Base-by-base conservation (phyloP, 192 early-diverging fungal species). In the Linnemannia elongata region DNA sequence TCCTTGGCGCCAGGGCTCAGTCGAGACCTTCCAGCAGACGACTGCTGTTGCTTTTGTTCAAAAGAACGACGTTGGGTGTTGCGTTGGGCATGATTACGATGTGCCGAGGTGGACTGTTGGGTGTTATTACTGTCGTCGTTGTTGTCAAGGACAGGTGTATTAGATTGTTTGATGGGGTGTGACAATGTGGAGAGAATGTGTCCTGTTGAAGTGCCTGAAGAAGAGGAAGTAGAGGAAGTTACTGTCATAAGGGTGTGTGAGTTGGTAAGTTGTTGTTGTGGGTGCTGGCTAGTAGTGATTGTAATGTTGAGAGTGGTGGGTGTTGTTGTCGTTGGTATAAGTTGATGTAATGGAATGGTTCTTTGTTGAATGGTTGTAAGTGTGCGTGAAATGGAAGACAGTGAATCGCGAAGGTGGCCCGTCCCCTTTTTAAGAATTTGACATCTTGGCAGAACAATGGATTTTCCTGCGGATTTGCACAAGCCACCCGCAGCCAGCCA, bases 1-100 rank as follows among this genome's bases (percentile, higher is more conserved):
- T 81, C 79, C 57, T 81, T 81, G 72, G 85, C 79, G 24, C 66
- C 79, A 13, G 76, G 79, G 66, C 81, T 87, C n/a, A 87, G 68
- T 68, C 75, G 60, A 33, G 60, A 66, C 60, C 10, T 78, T 6
- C 39, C 60, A 63, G 35, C 38, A 41, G n/a, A 70, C 52, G 68
- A 42, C 63, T 15, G 22, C 35, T 42, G n/a, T 45, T 30, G 24
- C n/a, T 66, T 30, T 0, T 78, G 33, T 10, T 33, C 2, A 4
- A 42, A 72, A 49, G 63, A 39, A 42, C 49, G 49, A 42, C 38
- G 22, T 52, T 55, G 45, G 35, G 68, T 44, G 74, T 66, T 39
- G 7, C 47, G 55, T 18, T 76, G 42, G 38, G 30, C 30, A 27
- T 57, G n/a, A 45, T 60, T 79, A 49, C 13, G 42, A 17, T 41